Percentiles rank a stretch among this genome's conserved stretches.
Evolutionary conservation across 257 asterid species (phyloP).

Genomic region (Nicotiana noctiflora): DNA sequence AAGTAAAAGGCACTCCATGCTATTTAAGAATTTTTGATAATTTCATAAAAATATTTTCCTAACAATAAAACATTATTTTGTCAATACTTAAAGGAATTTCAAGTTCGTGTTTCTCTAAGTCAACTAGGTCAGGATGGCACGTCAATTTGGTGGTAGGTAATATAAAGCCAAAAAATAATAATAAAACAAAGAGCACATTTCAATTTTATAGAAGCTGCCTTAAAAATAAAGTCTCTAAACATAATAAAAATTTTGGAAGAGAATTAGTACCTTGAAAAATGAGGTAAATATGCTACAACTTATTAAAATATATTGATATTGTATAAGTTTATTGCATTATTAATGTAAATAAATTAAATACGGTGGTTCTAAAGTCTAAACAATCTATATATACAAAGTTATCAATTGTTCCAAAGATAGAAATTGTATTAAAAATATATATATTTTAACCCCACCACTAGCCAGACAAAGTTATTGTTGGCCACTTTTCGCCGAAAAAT

Average conservation of each 20-base stretch:
- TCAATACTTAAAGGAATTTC: background rate
- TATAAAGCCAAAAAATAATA: background rate
- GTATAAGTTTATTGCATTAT: no score
- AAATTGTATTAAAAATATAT: background rate
- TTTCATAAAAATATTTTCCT: background rate
- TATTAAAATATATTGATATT: no score
- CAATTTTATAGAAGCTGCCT: no score
- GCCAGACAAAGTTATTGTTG: background rate
- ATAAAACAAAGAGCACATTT: background rate
- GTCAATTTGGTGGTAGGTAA: background rate
- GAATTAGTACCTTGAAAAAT: background rate
- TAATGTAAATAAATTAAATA: no score
- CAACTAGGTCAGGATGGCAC: background rate
- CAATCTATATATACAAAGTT: background rate
- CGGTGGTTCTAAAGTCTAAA: no score
- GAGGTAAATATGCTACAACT: background rate
- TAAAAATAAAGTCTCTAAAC: no score
- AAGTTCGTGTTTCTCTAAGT: background rate
- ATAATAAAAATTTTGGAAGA: no score
- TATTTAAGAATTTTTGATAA: background rate
- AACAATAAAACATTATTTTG: background rate
- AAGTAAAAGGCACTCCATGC: background rate
- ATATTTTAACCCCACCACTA: background rate
- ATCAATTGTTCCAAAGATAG: background rate
- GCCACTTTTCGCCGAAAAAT: no score